Base-by-base conservation (phyloP, 202 grass and related monocot species). In the Musa balbisiana region DNA sequence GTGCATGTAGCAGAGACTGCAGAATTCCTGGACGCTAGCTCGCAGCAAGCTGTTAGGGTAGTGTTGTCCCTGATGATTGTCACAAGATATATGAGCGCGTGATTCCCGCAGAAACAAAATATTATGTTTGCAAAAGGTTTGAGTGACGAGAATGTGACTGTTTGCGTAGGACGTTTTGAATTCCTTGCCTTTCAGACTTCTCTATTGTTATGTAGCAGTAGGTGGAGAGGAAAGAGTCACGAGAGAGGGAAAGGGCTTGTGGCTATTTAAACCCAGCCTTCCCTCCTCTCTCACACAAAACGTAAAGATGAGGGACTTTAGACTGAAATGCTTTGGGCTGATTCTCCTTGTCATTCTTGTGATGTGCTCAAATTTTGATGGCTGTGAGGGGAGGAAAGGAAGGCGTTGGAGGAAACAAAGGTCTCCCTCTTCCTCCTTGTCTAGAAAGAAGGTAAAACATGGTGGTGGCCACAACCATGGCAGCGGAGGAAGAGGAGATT, bases 311-410 rank as follows among this genome's bases (percentile, higher is more conserved):
- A 84, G 90, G 62, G 62, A 54, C 58, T 22, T 62, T 12, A 62
- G 58, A 62, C 8, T 19, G 17, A 98, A 91, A 83, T 87, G 88
- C 67, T 55, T 90, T 27, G 54, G 82, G 77, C 53, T 98, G 73
- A 81, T 97, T 87, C 80, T 98, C 69, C 69, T 98, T 88, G 85
- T 98, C 79, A 25, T 94, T 82, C 68, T 91, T 81, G 72, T 81
- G 78, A 75, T 82, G 22, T 98, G 87, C 76, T 84, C 76, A 63
- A 86, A 89, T 65, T 85, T 94, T 83, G 94, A 94, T 77, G 81
- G 81, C 60, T 88, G 88, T 71, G 87, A 93, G 24, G 94, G 86
- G 25, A 98, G 88, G 73, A 88, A 87, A 82, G 89, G 93, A 71
- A 92, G 86, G 81, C 88, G 92, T 83, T 94, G 90, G 94, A 86